Percentiles rank a stretch among this genome's conserved stretches.
Evolutionary conservation across 176 grass and related monocot species (phyloP).

Genomic region (Oryza longistaminata): DNA sequence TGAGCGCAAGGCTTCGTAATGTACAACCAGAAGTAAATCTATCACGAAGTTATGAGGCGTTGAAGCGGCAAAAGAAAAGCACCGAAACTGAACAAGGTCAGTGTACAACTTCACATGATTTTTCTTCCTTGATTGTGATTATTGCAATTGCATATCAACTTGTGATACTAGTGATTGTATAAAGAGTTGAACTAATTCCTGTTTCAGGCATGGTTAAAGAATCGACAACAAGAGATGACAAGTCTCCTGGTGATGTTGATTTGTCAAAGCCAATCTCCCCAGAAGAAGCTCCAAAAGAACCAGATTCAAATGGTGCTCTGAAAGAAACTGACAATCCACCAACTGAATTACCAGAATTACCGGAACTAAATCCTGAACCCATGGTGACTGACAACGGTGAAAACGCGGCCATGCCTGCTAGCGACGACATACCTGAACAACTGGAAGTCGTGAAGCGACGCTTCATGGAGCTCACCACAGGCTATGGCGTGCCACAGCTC

Average conservation of each 20-base stretch:
- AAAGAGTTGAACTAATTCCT: background rate
- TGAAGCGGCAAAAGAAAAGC: conserved; percentile 77
- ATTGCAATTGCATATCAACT: background rate
- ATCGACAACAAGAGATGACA: conserved; percentile 46
- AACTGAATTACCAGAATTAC: conserved; percentile 38
- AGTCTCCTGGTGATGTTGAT: conserved; percentile 49
- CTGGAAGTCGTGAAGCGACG: conserved; percentile 51
- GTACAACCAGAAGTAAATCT: conserved; percentile 81
- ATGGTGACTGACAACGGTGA: conserved; percentile 34
- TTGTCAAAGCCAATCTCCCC: conserved; percentile 47
- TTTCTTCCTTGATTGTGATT: background rate
- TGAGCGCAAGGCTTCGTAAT: conserved; percentile 91
- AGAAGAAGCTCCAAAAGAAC: conserved; percentile 49
- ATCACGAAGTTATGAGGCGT: conserved; percentile 76
- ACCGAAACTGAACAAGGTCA: conserved; percentile 70
- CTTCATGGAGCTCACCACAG: conserved; percentile 64
- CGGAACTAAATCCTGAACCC: conserved; percentile 40
- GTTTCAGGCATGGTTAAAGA: conserved; percentile 62
- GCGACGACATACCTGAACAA: conserved; percentile 49
- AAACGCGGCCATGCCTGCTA: conserved; percentile 3
- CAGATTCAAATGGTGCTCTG: conserved; percentile 50
- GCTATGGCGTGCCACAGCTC: conserved; percentile 75
- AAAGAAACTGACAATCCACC: conserved; percentile 40
- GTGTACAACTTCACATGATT: conserved; percentile 16
- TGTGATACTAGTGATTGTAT: background rate